phyloP scores from a whole-genome alignment of 768 basidiomycete genomes.

The Lactarius hatsudake region DNA sequence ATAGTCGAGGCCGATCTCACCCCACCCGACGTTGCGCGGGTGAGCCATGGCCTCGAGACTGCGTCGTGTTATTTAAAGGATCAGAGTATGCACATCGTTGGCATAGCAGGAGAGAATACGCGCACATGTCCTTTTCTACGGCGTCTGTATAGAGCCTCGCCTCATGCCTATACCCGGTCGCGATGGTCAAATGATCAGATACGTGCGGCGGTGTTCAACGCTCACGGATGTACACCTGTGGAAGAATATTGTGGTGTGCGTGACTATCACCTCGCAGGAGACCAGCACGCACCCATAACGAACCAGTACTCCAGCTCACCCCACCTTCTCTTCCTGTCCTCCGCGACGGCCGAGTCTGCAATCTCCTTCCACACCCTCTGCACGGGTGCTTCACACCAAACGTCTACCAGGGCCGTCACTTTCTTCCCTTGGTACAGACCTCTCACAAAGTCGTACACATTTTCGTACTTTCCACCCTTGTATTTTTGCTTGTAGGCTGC shows the following conservation, averaged over 20 bases:
- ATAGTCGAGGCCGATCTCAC: constrained; percentile 86
- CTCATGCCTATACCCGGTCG: constrained; percentile 53
- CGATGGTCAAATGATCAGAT: not conserved
- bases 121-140: constrained; percentile 68
- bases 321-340: constrained; percentile 52
- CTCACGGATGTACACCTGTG: constrained; percentile 73
- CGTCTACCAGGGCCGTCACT: constrained; percentile 73
- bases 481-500: constrained; percentile 61
- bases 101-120: constrained; percentile 10
- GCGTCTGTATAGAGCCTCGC: constrained; percentile 65
- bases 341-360: constrained; percentile 63
- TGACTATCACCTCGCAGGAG: not conserved
- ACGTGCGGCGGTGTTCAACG: constrained; percentile 3
- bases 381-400: constrained; percentile 86
- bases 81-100: not conserved
- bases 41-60: constrained; percentile 76
- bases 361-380: constrained; percentile 60
- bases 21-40: constrained; percentile 83
- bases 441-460: constrained; percentile 68
- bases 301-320: constrained; percentile 77
- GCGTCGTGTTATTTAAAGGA: constrained; percentile 1
- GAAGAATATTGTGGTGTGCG: not conserved
- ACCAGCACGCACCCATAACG: constrained; percentile 57
- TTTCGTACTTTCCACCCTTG: constrained; percentile 48
- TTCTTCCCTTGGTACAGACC: constrained; percentile 55